Percentiles rank a stretch among this genome's conserved stretches.
phyloP scores from a whole-genome alignment of 306 rosid species.

The Sphenostylis stenocarpa region DNA sequence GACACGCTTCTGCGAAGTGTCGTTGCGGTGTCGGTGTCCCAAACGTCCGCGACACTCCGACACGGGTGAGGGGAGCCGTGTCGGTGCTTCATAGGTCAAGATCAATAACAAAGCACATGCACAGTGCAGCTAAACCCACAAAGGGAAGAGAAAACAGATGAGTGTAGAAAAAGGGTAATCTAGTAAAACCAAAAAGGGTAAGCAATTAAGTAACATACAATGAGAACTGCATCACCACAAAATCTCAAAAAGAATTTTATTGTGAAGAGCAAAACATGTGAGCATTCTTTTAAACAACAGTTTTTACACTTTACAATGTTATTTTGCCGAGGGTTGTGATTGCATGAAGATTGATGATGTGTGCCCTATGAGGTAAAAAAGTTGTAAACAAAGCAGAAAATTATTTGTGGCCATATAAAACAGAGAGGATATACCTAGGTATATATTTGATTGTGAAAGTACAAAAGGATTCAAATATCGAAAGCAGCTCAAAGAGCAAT shows the following conservation, averaged over 20 bases:
- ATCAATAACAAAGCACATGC: constrained; percentile 16
- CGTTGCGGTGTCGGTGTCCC: too few species aligned
- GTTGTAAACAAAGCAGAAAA: constrained; percentile 13
- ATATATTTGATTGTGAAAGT: not conserved
- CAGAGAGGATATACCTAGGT: not conserved
- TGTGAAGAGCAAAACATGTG: too few species aligned
- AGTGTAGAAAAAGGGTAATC: not conserved
- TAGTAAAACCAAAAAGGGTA: not conserved
- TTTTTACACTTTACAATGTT: not conserved
- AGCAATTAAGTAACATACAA: not conserved
- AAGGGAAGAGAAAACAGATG: not conserved
- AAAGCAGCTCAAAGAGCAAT: not conserved
- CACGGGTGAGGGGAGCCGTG: too few species aligned
- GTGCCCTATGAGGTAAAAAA: not conserved
- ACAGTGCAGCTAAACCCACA: not conserved
- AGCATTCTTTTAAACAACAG: not conserved
- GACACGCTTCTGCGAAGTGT: too few species aligned
- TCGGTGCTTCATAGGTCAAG: too few species aligned
- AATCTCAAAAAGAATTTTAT: too few species aligned
- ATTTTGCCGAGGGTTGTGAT: not conserved
- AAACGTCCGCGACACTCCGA: too few species aligned
- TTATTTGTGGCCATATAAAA: not conserved
- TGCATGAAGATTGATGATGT: not conserved
- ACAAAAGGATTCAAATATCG: not conserved
- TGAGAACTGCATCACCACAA: not conserved